These are phyloP conservation scores for Drechmeria coniospora DNA, from an alignment of 2,329 filamentous ascomycete genomes.

Conservation along the genomic window DNA sequence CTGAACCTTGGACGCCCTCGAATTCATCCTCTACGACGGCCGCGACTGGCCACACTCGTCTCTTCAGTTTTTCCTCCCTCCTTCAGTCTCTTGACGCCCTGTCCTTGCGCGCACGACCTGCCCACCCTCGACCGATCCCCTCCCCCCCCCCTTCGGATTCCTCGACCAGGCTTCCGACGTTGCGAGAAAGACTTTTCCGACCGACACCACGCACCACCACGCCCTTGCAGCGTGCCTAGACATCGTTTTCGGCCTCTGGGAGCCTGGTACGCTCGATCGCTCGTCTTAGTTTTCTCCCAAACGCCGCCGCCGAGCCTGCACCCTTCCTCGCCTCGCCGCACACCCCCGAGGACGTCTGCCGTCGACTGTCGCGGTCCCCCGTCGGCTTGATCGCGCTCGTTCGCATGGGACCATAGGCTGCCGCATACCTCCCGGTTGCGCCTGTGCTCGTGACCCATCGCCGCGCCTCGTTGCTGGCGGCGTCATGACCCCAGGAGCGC, in stretches of 20 bases:
- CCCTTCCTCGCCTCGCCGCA: constrained; percentile 1
- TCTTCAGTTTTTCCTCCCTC: constrained; percentile 5
- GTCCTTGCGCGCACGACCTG: constrained; percentile 11
- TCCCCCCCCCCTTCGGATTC: no score
- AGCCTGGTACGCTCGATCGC: background rate
- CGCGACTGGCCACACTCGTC: background rate
- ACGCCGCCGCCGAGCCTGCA: constrained; percentile 1
- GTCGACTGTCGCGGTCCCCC: background rate
- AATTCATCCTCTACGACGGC: constrained; percentile 6
- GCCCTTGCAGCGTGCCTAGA: constrained; percentile 8
- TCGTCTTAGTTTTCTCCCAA: constrained; percentile 3
- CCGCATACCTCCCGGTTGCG: constrained; percentile 7
- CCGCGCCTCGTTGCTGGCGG: constrained; percentile 31
- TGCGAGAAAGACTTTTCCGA: constrained; percentile 14
- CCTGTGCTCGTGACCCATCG: constrained; percentile 8
- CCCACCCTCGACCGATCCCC: constrained; percentile 10
- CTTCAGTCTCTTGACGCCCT: constrained; percentile 6
- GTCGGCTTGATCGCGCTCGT: constrained; percentile 1
- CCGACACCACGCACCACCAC: constrained; percentile 10
- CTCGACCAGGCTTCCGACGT: constrained; percentile 15
- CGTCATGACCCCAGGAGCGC: constrained; percentile 43
- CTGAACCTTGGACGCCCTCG: constrained; percentile 7
- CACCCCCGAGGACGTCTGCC: background rate
- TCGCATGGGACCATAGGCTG: constrained; percentile 8
- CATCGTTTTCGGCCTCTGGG: constrained; percentile 6